Evolutionary conservation across 768 basidiomycete genomes (phyloP), one percentile per base, ranked within the genome.

Genomic region (Piloderma croceum): DNA sequence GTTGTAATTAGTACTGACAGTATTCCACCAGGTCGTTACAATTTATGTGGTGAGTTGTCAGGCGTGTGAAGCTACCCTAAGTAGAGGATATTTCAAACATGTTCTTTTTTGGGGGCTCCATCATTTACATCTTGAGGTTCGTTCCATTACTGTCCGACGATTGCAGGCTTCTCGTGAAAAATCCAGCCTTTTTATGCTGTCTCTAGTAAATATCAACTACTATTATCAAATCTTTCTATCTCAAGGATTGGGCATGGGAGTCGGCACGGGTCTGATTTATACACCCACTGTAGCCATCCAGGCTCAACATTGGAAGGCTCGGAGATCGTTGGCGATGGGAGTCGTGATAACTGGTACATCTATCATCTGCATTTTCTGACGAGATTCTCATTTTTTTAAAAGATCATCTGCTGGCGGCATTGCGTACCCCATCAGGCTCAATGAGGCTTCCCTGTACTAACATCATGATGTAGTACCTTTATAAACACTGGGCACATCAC

Each of bases 181-280:
- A 9, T 38, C 54, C 12, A 68, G 65, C 6, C 53, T 71, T 51
- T 69, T 71, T 45, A 69, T 71, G 62, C 54, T 72, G 13, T 74
- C 71, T 11, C 53, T 73, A 9, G 57, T 66, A 0, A 58, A 66
- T 18, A 51, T 59, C 12, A 58, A 65, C 24, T 57, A 62, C 34
- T 75, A 68, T 48, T 73, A 70, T 41, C 66, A 76, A 59, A 65
- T 77, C 37, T 76, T 79, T 50, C 58, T 79, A 10, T 59, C 73
- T 1, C 76, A 80, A 56, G 76, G 69, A 3, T 56, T 80, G n/a
- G 76, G 73, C n/a, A 70, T 74, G 59, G 78, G 77, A 2, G 49
- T 74, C 6, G 71, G 71, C 3, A 62, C 68, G 27, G 70, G 74
- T 1, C 49, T 75, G 18, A 57, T 74, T 19, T 77, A 74, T 57